Evolutionary conservation across 306 rosid species (phyloP), one percentile per base, ranked within the genome.

Genomic region (Citrullus mucosospermus): DNA sequence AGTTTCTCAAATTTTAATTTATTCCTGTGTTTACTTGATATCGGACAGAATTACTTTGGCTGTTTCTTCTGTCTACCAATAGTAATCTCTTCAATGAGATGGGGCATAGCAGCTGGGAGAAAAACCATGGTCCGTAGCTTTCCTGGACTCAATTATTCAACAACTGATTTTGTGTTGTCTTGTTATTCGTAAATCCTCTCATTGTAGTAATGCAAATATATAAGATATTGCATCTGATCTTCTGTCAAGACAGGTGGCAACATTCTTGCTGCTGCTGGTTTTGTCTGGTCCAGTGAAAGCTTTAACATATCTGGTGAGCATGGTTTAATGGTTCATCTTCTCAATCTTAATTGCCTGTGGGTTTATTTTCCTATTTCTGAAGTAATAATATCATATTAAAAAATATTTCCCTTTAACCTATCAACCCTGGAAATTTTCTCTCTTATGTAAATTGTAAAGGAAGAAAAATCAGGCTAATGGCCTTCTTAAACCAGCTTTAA

Each of bases 251-350:
- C 86, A 92, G 99, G 99, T 92, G 68, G 96, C 97, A 63, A 95
- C 97, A 46, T 80, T 91, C 54, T 83, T 95, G 88, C 92, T 95
- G 34, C 87, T 95, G 81, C 86, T 95, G 63, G 90, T 92, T 71
- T 85, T 95, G 83, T 95, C 97, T 54, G 99, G 99, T 80, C 97
- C 97, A 4, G 90, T 92, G 28, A 95, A 95, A 91, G 97, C 97
- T 44, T 87, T 88, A 53, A 95, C 93, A 62, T 91, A 85, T 87
- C 85, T 95, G 88, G 99, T 95, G 79, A 88, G 99, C 36, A 22
- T 80, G 76, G 71, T 82, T 81, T 69, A 51, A 71, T 20, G 38
- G 63, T 53, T 78, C 46, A 25, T 62, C 38, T 82, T 84, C 53
- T 16, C 58, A 58, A 70, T 60, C 48, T 70, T 70, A 48, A 48